Evolutionary conservation across 495 filamentous ascomycete genomes (phyloP).

Genomic region (Aspergillus sclerotioniger): DNA sequence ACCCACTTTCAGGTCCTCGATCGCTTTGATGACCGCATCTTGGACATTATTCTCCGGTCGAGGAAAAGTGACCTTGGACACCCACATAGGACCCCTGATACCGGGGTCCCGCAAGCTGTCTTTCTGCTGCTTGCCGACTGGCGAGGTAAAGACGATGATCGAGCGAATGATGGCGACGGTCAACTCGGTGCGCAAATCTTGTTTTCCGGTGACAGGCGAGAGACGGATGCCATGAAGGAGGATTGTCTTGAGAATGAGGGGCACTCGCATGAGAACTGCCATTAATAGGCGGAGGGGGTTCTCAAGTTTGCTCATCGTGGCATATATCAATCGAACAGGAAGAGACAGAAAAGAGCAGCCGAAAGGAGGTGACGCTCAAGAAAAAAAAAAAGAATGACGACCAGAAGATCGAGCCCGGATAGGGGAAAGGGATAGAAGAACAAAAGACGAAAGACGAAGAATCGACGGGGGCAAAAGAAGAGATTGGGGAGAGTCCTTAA

Average conservation of each 20-base stretch:
- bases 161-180: slow-evolving; percentile 68
- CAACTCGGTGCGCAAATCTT: slow-evolving; percentile 76
- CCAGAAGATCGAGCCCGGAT: no score
- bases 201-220: slow-evolving; percentile 67
- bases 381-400: neutral
- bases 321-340: neutral
- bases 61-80: slow-evolving; percentile 63
- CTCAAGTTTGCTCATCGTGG: slow-evolving; percentile 34
- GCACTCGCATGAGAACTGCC: slow-evolving; percentile 56
- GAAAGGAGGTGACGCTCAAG: neutral
- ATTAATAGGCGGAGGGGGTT: slow-evolving; percentile 41
- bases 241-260: slow-evolving; percentile 63
- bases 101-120: slow-evolving; percentile 58
- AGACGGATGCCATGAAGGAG: slow-evolving; percentile 65
- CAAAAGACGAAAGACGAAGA: neutral
- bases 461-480: neutral
- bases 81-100: slow-evolving; percentile 79
- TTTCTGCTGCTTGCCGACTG: slow-evolving; percentile 64
- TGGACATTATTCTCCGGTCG: slow-evolving; percentile 57
- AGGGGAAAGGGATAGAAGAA: neutral
- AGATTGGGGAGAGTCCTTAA: neutral
- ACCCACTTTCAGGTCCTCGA: slow-evolving; percentile 58
- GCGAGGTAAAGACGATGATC: slow-evolving; percentile 45
- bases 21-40: slow-evolving; percentile 57
- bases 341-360: neutral